Evolutionary conservation across 495 filamentous ascomycete species (phyloP), one percentile per base, ranked within the genome.

Genomic region (Acidiella bohemica): DNA sequence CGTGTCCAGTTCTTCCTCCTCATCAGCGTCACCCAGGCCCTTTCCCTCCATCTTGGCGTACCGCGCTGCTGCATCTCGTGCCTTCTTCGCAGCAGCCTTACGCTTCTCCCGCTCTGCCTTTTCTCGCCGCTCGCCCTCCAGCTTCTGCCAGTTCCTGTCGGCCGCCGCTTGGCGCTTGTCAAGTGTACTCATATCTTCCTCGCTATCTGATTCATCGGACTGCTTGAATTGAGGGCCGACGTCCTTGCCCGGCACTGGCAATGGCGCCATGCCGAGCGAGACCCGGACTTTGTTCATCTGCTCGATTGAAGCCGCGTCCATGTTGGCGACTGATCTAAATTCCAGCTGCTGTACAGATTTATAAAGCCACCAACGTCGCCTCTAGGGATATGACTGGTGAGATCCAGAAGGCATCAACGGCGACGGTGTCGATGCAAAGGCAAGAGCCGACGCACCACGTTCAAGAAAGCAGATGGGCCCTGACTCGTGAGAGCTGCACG

Each of bases 211-310:
- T 28, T 61, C 62, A 18, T 60, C 64, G 50, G 36, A 65, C n/a
- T n/a, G 65, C 53, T 75, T 78, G 65, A 81, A 80, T 10, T 63
- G 51, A n/a, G 72, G 75, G 28, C 74, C 75, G 16, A 50, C 53
- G 33, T 59, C 56, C 32, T 39, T 36, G 36, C 81, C 79, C 16
- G 82, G 81, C 7, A 92, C 81, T 33, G 85, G 85, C 48, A 97
- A 68, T 23, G 86, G 88, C 53, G 86, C 84, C 65, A 94, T 77
- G 44, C 90, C 90, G 49, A 95, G 70, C 26, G 84, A 83, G 45
- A 76, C 70, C 30, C 90, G 87, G 49, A 94, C 77, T 55, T 86
- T 82, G 68, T 97, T 97, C 32, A 84, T 82, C 67, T 93, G 84
- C 57, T 93, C 85, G 56, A 97, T 87, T 17, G 32, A 25, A 14